These are phyloP conservation scores for Raddia guianensis DNA, from an alignment of 176 grass and related monocot genomes.

Conservation along the genomic window DNA sequence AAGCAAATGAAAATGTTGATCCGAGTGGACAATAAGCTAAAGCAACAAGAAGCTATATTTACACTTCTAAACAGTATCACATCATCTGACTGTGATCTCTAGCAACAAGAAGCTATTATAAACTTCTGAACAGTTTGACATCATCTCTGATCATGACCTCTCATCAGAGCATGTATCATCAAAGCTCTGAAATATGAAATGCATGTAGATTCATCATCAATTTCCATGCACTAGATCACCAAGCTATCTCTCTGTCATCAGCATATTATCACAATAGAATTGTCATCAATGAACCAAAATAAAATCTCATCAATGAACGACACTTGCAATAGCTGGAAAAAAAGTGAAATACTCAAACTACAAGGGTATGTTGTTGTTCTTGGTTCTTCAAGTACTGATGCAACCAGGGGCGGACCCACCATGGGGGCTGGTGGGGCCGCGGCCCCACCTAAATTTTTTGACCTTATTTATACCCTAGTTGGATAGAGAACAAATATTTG, in stretches of 20 bases:
- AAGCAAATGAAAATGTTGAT: background rate
- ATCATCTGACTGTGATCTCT: too few species aligned
- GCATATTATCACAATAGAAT: background rate
- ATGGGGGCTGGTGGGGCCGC: too few species aligned
- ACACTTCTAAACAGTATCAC: background rate
- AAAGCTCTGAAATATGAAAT: background rate
- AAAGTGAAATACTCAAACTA: background rate
- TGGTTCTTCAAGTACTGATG: background rate
- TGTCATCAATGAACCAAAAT: background rate
- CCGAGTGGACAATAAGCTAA: background rate
- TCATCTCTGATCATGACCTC: background rate
- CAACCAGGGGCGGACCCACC: too few species aligned
- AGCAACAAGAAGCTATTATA: background rate
- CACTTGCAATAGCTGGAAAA: background rate
- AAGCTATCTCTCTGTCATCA: background rate
- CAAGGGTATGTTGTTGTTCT: background rate
- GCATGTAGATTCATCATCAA: background rate
- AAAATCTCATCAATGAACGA: too few species aligned
- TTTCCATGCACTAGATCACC: conserved; percentile 8
- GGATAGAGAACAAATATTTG: too few species aligned
- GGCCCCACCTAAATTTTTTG: too few species aligned
- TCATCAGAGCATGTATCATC: background rate
- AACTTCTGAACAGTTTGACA: background rate
- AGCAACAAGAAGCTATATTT: background rate
- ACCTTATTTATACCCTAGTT: too few species aligned